Percentiles rank a stretch among this genome's conserved stretches.
phyloP scores from a whole-genome alignment of 148 eudicot genomes.

The Chenopodium berlandieri region DNA sequence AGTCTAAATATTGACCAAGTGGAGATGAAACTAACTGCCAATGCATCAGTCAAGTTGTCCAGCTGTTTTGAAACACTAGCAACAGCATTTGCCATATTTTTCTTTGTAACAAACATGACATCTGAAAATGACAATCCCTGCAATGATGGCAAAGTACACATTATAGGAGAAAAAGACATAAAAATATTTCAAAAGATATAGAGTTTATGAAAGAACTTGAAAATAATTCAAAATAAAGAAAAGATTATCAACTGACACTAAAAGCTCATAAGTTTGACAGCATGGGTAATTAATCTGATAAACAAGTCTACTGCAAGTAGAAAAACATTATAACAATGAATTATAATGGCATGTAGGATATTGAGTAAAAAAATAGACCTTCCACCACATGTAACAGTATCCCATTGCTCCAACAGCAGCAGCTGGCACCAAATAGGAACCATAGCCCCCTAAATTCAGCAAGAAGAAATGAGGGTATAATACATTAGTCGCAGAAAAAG shows the following conservation, averaged over 20 bases:
- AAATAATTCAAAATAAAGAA: not conserved
- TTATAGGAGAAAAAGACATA: not conserved
- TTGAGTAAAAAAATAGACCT: slow-evolving; percentile 46
- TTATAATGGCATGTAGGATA: slow-evolving; percentile 8
- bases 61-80: slow-evolving; percentile 79
- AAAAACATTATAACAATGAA: slow-evolving; percentile 1
- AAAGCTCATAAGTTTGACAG: not conserved
- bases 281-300: not conserved
- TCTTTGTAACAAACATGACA: slow-evolving; percentile 88
- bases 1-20: slow-evolving; percentile 2
- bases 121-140: slow-evolving; percentile 94
- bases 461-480: slow-evolving; percentile 8
- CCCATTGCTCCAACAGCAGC: slow-evolving; percentile 96
- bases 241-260: not conserved
- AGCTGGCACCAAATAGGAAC: slow-evolving; percentile 86
- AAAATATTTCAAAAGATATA: not conserved
- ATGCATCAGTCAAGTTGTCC: slow-evolving; percentile 74
- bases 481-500: not conserved
- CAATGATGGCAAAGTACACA: slow-evolving; percentile 14
- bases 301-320: not conserved
- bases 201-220: slow-evolving; percentile 1
- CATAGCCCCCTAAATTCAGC: slow-evolving; percentile 47
- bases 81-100: slow-evolving; percentile 97
- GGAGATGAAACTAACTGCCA: slow-evolving; percentile 54
- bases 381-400: slow-evolving; percentile 98